Base-by-base conservation (phyloP, 2,329 filamentous ascomycete genomes). In the Diplodia intermedia region DNA sequence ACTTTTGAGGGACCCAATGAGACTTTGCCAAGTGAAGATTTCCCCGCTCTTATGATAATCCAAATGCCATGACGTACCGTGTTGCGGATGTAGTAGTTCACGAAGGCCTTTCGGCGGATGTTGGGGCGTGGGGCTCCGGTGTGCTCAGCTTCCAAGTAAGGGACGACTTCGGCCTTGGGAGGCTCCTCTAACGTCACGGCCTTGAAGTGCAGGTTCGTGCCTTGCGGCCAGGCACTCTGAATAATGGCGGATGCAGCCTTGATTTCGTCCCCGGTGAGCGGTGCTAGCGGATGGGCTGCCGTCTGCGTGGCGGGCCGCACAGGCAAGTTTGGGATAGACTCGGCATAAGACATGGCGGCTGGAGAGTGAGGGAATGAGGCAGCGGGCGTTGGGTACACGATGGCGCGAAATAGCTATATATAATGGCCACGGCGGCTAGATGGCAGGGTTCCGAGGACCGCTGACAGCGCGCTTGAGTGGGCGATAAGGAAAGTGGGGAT, bases 151-250 rank as follows among this genome's bases (percentile, higher is more conserved):
- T 89, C 87, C 20, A 88, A 79, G 75, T 89, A 90, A n/a, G 84
- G 83, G 7, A 88, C 74, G 70, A 84, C 82, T 71, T 86, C 82
- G 47, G 79, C 79, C 81, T 91, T 91, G 49, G 82, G 81, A 3
- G 89, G 89, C 73, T 91, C 88, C 63, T 89, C 84, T 3, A 91
- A 81, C 26, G 87, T 91, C 62, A 92, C 85, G 71, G 85, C 86
- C 79, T 92, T 92, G 83, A 88, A 89, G 63, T 89, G 85, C 53
- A 89, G 75, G 36, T 85, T 81, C 2, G 84, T 85, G 29, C 82
- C 81, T 14, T 79, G 77, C 0, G 87, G 88, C 85, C 88, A 90
- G 67, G 82, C 79, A 56, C 77, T 75, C 68, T 79, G 83, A 70
- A 90, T 79, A 38, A 89, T 77, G 1, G 76, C 72, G 7, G 84